Evolutionary conservation across 768 basidiomycete genomes (phyloP).

Genomic region (Leccinum uliginosum): DNA sequence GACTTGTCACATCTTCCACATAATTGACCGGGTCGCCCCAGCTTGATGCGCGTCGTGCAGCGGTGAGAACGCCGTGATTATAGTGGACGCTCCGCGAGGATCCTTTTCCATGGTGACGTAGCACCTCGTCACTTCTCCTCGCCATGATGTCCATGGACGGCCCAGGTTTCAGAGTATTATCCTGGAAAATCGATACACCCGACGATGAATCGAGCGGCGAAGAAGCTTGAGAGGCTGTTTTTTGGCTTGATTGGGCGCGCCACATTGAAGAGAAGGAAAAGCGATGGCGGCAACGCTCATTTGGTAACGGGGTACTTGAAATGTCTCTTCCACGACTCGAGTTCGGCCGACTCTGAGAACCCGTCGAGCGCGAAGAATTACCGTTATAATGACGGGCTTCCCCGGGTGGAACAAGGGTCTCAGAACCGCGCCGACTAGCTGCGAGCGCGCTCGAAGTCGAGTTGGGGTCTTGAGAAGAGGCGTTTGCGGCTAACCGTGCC

Average conservation of each 20-base stretch:
- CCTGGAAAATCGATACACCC: conserved; percentile 27
- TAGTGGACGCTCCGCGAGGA: conserved; percentile 24
- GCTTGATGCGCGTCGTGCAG: conserved; percentile 58
- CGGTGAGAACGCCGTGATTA: conserved; percentile 31
- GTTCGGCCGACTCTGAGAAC: conserved; percentile 22
- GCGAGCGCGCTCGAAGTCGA: conserved; percentile 9
- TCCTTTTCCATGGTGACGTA: conserved; percentile 28
- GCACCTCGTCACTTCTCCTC: conserved; percentile 45
- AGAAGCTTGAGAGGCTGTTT: conserved; percentile 25
- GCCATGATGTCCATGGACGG: conserved; percentile 20
- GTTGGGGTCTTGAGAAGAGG: conserved; percentile 16
- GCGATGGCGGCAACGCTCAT: conserved; percentile 23
- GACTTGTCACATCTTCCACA: conserved; percentile 39
- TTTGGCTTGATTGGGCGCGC: conserved; percentile 19
- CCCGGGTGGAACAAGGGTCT: conserved; percentile 23
- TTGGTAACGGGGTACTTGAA: conserved; percentile 18
- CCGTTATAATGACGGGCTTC: conserved; percentile 9
- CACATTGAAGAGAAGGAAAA: conserved; percentile 31
- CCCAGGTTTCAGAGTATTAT: conserved; percentile 14
- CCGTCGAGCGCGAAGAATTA: conserved; percentile 18
- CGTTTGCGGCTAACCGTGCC: conserved; percentile 26
- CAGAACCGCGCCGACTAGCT: conserved; percentile 28
- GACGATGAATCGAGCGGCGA: conserved; percentile 32
- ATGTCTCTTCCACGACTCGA: conserved; percentile 24
- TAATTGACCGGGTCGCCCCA: conserved; percentile 52